phyloP scores from a whole-genome alignment of 1,139 yeast genomes.

The Sugiyamaella novakii region DNA sequence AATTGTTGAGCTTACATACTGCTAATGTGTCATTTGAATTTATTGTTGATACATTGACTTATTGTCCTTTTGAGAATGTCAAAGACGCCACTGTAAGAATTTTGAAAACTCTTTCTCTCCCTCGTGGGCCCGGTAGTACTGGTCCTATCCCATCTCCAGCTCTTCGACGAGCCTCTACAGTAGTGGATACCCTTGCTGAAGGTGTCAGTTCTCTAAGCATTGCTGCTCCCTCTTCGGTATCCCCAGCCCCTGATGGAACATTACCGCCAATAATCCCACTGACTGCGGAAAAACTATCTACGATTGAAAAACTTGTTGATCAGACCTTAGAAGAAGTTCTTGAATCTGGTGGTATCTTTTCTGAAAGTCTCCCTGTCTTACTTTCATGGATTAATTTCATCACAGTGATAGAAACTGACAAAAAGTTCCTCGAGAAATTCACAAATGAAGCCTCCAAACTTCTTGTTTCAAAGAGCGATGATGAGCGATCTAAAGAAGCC shows the following conservation, averaged over 20 bases:
- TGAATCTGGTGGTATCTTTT: constrained; percentile 27
- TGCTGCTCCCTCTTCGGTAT: neutral
- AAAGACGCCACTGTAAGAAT: constrained; percentile 64
- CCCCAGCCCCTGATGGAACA: constrained; percentile 4
- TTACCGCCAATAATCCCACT: constrained; percentile 44
- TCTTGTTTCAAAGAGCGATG: neutral
- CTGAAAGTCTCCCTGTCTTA: constrained; percentile 47
- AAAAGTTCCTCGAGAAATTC: constrained; percentile 24
- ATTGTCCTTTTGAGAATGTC: constrained; percentile 67
- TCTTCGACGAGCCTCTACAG: constrained; percentile 13
- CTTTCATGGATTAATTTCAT: constrained; percentile 59
- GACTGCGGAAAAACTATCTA: constrained; percentile 44
- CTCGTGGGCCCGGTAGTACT: constrained; percentile 3
- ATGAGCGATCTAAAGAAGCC: constrained; percentile 16
- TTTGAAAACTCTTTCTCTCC: constrained; percentile 56
- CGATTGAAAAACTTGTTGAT: constrained; percentile 48
- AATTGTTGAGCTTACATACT: constrained; percentile 53
- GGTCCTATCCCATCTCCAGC: constrained; percentile 7
- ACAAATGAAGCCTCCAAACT: constrained; percentile 15
- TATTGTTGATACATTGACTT: constrained; percentile 62
- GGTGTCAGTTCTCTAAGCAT: constrained; percentile 16
- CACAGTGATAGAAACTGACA: constrained; percentile 46
- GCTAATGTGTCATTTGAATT: constrained; percentile 62
- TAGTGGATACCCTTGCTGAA: constrained; percentile 17
- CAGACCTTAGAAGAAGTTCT: constrained; percentile 39